phyloP scores from a whole-genome alignment of 805 yeast species.

The Ogataea salicorniae region DNA sequence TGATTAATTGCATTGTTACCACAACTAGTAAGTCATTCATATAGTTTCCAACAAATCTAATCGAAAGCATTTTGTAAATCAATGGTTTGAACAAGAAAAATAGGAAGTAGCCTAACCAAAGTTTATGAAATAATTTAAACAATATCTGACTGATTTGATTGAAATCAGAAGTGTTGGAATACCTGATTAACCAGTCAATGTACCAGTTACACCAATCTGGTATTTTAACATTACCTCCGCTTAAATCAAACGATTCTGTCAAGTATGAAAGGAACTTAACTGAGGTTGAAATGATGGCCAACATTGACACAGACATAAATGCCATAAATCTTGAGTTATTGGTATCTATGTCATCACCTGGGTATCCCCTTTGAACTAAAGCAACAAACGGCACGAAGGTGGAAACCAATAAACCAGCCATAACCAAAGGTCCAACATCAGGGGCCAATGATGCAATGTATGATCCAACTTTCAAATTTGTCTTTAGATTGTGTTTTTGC shows the following conservation, averaged over 20 bases:
- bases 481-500: constrained; percentile 60
- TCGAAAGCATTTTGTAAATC: neutral
- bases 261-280: constrained; percentile 25
- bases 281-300: constrained; percentile 30
- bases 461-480: constrained; percentile 43
- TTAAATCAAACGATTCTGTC: constrained; percentile 24
- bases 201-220: constrained; percentile 23
- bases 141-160: constrained; percentile 22
- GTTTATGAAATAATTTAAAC: constrained; percentile 18
- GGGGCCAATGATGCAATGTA: constrained; percentile 30
- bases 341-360: neutral
- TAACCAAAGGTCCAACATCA: constrained; percentile 18
- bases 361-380: neutral
- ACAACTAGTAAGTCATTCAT: constrained; percentile 34
- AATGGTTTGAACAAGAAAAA: constrained; percentile 17
- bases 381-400: constrained; percentile 16
- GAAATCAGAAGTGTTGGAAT: constrained; percentile 27
- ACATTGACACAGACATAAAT: constrained; percentile 41
- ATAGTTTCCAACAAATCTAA: constrained; percentile 12
- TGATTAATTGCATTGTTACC: constrained; percentile 40
- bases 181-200: constrained; percentile 28
- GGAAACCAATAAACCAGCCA: constrained; percentile 11
- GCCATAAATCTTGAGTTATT: constrained; percentile 24
- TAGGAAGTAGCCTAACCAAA: constrained; percentile 15
- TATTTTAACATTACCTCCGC: constrained; percentile 3